Evolutionary conservation across 768 basidiomycete genomes (phyloP), one percentile per base, ranked within the genome.

Genomic region (Psilocybe tampanensis): DNA sequence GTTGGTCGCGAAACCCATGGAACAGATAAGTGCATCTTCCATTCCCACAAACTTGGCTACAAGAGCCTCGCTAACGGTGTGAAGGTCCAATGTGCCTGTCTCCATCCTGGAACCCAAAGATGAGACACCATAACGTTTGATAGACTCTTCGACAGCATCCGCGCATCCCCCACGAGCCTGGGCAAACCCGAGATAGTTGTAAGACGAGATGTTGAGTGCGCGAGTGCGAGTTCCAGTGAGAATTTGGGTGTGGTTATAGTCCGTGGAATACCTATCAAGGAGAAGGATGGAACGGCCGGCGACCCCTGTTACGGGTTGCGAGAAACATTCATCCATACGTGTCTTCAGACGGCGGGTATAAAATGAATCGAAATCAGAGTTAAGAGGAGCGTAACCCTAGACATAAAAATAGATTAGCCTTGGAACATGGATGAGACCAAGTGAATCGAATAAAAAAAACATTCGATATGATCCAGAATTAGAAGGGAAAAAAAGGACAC

Each of bases 101-200:
- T 94, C 91, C 8, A 94, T 80, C 21, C 95, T 84, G 13, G 89
- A 66, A 22, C 93, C 94, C 55, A 86, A 87, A 0, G 88, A 76
- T 2, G 88, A 84, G 17, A 95, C 73, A 22, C 96, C 96, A 67
- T 95, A 95, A 3, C 86, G 84, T 60, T 78, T 80, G 70, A 98
- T 85, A 18, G 81, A 75, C 60, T 91, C 89, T 68, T 95, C 94
- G 8, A 94, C 95, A 5, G 92, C 93, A 67, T 98, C 97, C 8
- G 97, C 93, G 69, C 95, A 97, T 6, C 92, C 91, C 13, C 97
- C 97, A 2, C 84, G 83, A 15, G 89, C 90, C 69, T 96, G 94
- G 0, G 96, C 97, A 68, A 99, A 99, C 3, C 97, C 97, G 65
- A 99, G 93, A 70, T 98, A 99, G 76, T 98, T 99, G 79, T 99